Percentiles rank a stretch among this genome's conserved stretches.
These are phyloP conservation scores for Talaromyces sp. DNA, from an alignment of 2,329 filamentous ascomycete genomes.

Conservation along the genomic window DNA sequence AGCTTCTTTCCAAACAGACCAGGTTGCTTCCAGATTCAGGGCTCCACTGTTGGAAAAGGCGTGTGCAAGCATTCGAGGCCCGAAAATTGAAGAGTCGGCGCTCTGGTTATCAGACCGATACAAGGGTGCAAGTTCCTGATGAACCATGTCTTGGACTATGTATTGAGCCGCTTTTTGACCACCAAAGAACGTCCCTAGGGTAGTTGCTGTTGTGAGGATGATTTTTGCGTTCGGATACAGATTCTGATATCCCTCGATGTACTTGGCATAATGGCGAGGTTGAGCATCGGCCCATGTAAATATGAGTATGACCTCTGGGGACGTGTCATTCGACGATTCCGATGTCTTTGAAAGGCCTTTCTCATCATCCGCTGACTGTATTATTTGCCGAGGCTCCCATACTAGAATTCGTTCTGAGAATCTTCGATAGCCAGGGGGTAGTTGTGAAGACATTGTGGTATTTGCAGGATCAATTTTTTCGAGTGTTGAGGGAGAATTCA, in stretches of 20 bases:
- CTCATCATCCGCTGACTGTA: not conserved
- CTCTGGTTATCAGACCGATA: not conserved
- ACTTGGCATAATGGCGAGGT: conserved; percentile 8
- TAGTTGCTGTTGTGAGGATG: conserved; percentile 8
- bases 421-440: not conserved
- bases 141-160: conserved; percentile 3
- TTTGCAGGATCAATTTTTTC: not conserved
- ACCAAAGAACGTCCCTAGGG: conserved; percentile 4
- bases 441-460: not conserved
- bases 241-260: conserved; percentile 8
- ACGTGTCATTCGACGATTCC: not conserved
- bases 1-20: conserved; percentile 4
- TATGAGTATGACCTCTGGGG: not conserved
- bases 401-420: not conserved
- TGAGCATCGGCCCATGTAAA: conserved; percentile 10
- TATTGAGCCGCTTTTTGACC: conserved; percentile 3
- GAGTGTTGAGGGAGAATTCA: not conserved
- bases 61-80: conserved; percentile 8
- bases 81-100: not conserved
- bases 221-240: conserved; percentile 4
- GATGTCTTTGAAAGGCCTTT: not conserved
- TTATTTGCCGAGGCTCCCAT: not conserved
- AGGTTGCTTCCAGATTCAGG: not conserved
- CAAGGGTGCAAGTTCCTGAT: not conserved
- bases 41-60: conserved; percentile 6